Conservation (phyloP, 176 grass and related monocot species). For the Urochloa ruziziensis region DNA sequence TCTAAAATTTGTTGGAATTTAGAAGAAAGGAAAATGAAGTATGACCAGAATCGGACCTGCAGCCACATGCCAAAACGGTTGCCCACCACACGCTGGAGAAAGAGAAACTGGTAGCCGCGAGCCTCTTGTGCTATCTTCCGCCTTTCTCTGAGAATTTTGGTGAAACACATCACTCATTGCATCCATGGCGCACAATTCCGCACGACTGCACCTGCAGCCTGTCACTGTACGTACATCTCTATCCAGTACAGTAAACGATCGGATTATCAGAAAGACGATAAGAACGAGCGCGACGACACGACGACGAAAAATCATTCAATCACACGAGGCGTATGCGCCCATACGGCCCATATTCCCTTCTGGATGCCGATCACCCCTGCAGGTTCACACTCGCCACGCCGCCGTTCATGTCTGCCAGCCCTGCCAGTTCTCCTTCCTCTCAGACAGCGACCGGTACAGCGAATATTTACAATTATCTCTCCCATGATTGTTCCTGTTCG, state of each 20-base stretch:
- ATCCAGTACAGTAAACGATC: not conserved
- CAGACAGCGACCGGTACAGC: conserved; percentile 28
- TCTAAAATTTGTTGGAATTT: no score
- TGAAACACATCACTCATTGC: no score
- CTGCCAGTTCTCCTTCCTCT: not conserved
- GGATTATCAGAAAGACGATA: not conserved
- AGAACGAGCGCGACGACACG: not conserved
- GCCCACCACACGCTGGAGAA: not conserved
- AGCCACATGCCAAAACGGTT: not conserved
- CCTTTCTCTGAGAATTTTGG: no score
- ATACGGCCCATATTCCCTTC: not conserved
- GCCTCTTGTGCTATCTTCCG: no score
- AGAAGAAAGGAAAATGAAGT: not conserved
- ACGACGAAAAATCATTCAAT: not conserved
- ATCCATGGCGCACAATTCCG: no score
- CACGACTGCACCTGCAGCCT: no score
- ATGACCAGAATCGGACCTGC: not conserved
- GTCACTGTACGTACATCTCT: no score
- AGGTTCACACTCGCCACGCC: conserved; percentile 12
- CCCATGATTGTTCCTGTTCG: not conserved
- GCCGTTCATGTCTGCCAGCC: not conserved
- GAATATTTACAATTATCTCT: conserved; percentile 19
- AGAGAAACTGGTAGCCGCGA: conserved; percentile 13
- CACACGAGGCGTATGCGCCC: conserved; percentile 19
- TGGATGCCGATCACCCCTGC: conserved; percentile 12